Evolutionary conservation across 768 basidiomycete genomes (phyloP).

Genomic region (Lentinus tigrinus): DNA sequence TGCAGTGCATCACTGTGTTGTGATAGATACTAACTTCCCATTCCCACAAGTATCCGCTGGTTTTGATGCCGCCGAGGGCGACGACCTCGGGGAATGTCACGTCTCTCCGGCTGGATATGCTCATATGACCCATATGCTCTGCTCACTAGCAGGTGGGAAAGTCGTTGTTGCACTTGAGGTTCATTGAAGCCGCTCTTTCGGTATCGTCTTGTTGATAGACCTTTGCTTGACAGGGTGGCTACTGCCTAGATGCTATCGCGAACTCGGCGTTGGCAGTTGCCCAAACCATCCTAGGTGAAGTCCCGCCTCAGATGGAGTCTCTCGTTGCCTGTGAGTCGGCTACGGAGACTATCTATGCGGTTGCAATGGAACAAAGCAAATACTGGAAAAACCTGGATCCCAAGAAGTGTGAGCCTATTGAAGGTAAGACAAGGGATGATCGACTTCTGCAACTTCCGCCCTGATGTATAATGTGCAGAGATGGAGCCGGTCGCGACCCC

Average conservation of each 20-base stretch:
- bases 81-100: constrained; percentile 86
- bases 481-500: constrained; percentile 61
- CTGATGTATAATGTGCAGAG: constrained; percentile 37
- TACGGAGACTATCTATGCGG: constrained; percentile 87
- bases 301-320: constrained; percentile 72
- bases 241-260: constrained; percentile 88
- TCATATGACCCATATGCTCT: constrained; percentile 98
- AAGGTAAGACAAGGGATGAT: constrained; percentile 45
- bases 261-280: constrained; percentile 86
- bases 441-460: not conserved
- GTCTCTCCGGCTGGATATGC: constrained; percentile 93
- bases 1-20: constrained; percentile 3
- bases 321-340: constrained; percentile 76
- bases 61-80: constrained; percentile 94
- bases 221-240: constrained; percentile 73
- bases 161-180: constrained; percentile 95
- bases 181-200: not conserved
- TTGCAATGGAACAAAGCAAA: constrained; percentile 83
- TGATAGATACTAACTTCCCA: not conserved
- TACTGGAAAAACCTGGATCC: constrained; percentile 89
- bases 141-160: constrained; percentile 82
- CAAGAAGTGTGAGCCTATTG: constrained; percentile 77
- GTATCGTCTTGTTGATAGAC: not conserved
- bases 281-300: constrained; percentile 83
- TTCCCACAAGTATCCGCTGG: constrained; percentile 87